These are phyloP conservation scores for Simplicillium sp. DNA, from an alignment of 2,329 filamentous ascomycete species.

Conservation along the genomic window DNA sequence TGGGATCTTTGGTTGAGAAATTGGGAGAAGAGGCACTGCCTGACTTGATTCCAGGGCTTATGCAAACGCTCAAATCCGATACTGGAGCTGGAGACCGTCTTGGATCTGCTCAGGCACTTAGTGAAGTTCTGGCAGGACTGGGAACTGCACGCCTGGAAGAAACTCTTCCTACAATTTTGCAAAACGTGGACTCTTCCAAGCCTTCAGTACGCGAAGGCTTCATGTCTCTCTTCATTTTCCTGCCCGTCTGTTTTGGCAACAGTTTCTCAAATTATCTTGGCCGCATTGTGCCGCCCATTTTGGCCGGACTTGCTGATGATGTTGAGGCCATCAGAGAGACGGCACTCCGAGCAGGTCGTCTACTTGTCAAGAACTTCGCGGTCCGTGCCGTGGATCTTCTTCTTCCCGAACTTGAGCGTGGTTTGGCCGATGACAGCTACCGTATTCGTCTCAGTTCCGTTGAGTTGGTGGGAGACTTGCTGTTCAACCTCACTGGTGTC, in stretches of 20 bases:
- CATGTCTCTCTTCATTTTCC: conserved; percentile 99
- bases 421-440: conserved; percentile 94
- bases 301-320: conserved; percentile 90
- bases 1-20: conserved; percentile 96
- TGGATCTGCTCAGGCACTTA: conserved; percentile 91
- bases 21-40: conserved; percentile 93
- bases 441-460: conserved; percentile 97
- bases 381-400: conserved; percentile 89
- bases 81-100: conserved; percentile 92
- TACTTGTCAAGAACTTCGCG: conserved; percentile 97
- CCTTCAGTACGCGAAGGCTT: conserved; percentile 90
- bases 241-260: conserved; percentile 98
- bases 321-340: conserved; percentile 95
- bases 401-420: conserved; percentile 88
- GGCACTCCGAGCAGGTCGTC: conserved; percentile 82
- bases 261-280: conserved; percentile 94
- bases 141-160: conserved; percentile 90
- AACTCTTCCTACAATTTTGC: conserved; percentile 88
- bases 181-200: conserved; percentile 90
- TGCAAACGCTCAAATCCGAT: conserved; percentile 95
- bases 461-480: conserved; percentile 87
- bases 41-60: conserved; percentile 93
- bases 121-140: conserved; percentile 89
- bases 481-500: conserved; percentile 96
- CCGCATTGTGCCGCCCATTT: conserved; percentile 90